Evolutionary conservation across 495 filamentous ascomycete species (phyloP).

Genomic region (Penicillium crystallinum): DNA sequence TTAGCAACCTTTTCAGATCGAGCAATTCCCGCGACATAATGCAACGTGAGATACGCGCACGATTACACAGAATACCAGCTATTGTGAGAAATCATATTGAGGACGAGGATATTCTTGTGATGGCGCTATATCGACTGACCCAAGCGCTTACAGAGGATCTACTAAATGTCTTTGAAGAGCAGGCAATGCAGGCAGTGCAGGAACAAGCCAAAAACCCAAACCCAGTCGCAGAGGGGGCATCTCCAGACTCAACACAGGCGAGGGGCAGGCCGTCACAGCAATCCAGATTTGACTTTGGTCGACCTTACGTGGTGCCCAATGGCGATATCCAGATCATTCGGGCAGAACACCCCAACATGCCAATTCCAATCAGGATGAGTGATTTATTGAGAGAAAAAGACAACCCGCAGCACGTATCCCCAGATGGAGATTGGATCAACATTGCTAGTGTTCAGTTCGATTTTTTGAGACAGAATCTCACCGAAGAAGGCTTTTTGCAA

Average conservation of each 20-base stretch:
- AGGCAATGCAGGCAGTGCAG: no score
- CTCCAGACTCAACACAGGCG: no score
- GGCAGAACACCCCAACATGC: neutral
- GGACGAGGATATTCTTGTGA: neutral
- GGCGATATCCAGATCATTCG: conserved; percentile 5
- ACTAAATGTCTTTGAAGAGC: neutral
- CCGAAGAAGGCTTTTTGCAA: neutral
- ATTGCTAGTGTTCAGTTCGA: neutral
- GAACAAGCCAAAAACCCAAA: no score
- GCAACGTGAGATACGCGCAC: neutral
- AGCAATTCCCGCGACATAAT: neutral
- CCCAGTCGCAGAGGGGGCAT: no score
- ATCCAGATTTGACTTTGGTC: neutral
- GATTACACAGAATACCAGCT: neutral
- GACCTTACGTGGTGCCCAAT: conserved; percentile 3
- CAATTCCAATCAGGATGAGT: conserved; percentile 5
- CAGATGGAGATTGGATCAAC: conserved; percentile 9
- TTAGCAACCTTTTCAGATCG: neutral
- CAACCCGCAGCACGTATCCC: neutral
- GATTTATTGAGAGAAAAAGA: conserved; percentile 1
- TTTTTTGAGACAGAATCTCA: neutral
- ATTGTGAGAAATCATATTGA: neutral
- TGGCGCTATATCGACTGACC: neutral
- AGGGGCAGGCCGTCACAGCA: no score
- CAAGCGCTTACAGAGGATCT: neutral